phyloP scores from a whole-genome alignment of 108 stramenopile genomes.

The Stephanodiscus triporus region DNA sequence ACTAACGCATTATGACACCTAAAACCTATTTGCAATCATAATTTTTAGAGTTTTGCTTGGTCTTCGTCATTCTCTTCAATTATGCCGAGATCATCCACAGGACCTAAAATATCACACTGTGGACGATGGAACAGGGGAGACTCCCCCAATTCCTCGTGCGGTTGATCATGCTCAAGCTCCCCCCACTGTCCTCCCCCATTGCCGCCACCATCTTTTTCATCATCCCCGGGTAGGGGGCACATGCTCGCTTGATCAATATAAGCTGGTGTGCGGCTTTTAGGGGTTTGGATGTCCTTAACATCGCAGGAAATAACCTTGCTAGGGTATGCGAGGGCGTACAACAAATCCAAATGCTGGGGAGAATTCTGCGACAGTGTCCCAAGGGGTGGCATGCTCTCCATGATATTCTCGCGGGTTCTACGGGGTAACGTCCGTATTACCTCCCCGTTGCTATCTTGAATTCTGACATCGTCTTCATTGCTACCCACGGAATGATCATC shows the following conservation, averaged over 20 bases:
- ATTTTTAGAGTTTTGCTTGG: neutral
- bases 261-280: neutral
- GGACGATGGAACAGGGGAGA: neutral
- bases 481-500: conserved; percentile 86
- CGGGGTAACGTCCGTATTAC: conserved; percentile 66
- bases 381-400: conserved; percentile 69
- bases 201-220: neutral
- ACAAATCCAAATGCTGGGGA: conserved; percentile 76
- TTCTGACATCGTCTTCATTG: conserved; percentile 80
- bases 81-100: neutral
- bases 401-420: conserved; percentile 80
- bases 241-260: neutral
- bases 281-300: neutral
- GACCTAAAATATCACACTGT: neutral
- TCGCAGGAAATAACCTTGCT: conserved; percentile 42
- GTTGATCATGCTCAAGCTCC: neutral
- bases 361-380: conserved; percentile 81
- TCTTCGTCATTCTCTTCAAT: neutral
- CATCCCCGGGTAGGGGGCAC: neutral
- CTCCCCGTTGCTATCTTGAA: conserved; percentile 73
- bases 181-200: neutral
- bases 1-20: no score
- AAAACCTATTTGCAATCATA: no score
- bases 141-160: neutral
- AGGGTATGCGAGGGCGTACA: conserved; percentile 86